These are phyloP conservation scores for Rhizopus stolonifer DNA, from an alignment of 371 early-diverging fungal species.

Conservation along the genomic window DNA sequence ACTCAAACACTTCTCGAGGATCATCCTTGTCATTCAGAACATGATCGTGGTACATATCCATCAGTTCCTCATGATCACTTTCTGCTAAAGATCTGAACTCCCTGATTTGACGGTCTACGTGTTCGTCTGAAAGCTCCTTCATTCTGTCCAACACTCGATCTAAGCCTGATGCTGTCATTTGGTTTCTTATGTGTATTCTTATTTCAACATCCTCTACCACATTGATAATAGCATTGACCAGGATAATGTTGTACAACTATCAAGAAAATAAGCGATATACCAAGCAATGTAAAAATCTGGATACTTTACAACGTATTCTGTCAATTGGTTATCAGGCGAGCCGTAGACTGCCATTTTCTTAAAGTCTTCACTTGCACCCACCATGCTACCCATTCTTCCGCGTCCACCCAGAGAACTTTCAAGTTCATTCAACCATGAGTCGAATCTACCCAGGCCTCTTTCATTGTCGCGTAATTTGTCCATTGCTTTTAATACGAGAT, in stretches of 20 bases:
- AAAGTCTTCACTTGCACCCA: slow-evolving; percentile 77
- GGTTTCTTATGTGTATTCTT: slow-evolving; percentile 76
- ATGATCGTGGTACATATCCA: slow-evolving; percentile 76
- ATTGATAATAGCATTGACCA: slow-evolving; percentile 82
- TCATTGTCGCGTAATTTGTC: slow-evolving; percentile 57
- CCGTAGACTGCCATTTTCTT: slow-evolving; percentile 59
- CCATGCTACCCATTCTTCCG: slow-evolving; percentile 83
- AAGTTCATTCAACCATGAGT: slow-evolving; percentile 79
- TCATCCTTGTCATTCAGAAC: slow-evolving; percentile 77
- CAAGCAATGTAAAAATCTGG: neutral
- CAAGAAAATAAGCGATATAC: neutral
- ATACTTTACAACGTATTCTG: slow-evolving; percentile 68
- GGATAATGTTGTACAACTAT: slow-evolving; percentile 73
- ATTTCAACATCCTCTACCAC: slow-evolving; percentile 78
- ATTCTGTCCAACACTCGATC: slow-evolving; percentile 73
- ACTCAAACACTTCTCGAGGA: slow-evolving; percentile 78
- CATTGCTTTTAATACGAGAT: slow-evolving; percentile 71
- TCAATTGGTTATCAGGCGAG: slow-evolving; percentile 70
- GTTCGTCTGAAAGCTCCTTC: slow-evolving; percentile 63
- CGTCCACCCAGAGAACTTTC: slow-evolving; percentile 73
- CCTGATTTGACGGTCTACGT: slow-evolving; percentile 72
- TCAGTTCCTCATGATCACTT: slow-evolving; percentile 75
- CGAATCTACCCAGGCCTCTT: slow-evolving; percentile 67
- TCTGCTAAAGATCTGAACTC: slow-evolving; percentile 74
- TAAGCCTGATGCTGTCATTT: slow-evolving; percentile 74